Evolutionary conservation across 2,329 filamentous ascomycete species (phyloP).

Genomic region (Stenocarpella maydis): DNA sequence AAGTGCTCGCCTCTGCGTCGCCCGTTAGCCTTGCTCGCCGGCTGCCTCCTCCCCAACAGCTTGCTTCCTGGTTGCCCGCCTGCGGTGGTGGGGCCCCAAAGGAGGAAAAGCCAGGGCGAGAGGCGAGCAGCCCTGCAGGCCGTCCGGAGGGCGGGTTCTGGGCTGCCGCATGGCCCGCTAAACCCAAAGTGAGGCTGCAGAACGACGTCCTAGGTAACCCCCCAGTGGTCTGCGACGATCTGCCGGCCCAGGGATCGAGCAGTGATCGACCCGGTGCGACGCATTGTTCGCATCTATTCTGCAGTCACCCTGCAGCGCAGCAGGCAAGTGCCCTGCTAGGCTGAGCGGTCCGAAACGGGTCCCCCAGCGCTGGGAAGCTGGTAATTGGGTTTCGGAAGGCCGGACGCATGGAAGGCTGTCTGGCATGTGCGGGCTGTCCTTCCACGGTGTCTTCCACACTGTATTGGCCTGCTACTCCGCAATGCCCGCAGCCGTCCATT

Average conservation of each 20-base stretch:
- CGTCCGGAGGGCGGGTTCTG: conserved; percentile 9
- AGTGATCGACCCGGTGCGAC: conserved; percentile 23
- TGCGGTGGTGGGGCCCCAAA: conserved; percentile 4
- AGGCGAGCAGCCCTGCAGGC: conserved; percentile 17
- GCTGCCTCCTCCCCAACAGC: background rate
- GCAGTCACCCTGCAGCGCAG: conserved; percentile 6
- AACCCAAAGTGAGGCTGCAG: conserved; percentile 23
- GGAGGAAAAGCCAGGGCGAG: background rate
- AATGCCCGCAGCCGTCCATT: background rate
- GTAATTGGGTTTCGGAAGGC: conserved; percentile 18
- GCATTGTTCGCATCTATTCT: conserved; percentile 9
- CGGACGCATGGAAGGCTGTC: background rate
- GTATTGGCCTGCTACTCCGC: background rate
- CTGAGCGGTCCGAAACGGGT: conserved; percentile 24
- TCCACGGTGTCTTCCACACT: background rate
- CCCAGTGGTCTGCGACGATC: conserved; percentile 9
- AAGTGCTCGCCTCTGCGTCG: background rate
- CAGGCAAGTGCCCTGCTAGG: conserved; percentile 25
- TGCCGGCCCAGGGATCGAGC: conserved; percentile 21
- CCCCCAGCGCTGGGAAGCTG: conserved; percentile 20
- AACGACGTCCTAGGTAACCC: background rate
- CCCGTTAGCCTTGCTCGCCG: conserved; percentile 9
- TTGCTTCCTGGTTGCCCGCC: conserved; percentile 6
- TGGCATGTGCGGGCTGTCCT: background rate
- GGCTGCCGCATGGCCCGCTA: conserved; percentile 5